A percentile compares a stretch with the other conserved stretches of the same genome.
These are phyloP conservation scores for Dichotomopilus funicola DNA, from an alignment of 2,329 filamentous ascomycete species.

Conservation along the genomic window DNA sequence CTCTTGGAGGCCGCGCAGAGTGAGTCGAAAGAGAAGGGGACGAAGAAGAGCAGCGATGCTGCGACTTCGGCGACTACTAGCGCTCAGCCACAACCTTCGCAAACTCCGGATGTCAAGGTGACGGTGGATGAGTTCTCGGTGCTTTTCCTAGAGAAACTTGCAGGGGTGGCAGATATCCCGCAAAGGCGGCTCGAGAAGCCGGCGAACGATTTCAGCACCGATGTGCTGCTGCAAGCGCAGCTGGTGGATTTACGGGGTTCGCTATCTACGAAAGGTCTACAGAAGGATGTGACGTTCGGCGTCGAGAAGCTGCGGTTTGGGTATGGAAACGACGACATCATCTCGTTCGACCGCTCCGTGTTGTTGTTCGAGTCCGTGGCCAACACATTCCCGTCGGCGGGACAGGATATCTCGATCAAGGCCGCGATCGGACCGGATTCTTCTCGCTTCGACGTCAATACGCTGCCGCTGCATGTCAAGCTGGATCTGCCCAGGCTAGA, in stretches of 20 bases:
- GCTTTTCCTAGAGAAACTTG: slow-evolving; percentile 49
- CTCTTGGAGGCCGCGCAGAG: slow-evolving; percentile 41
- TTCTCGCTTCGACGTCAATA: slow-evolving; percentile 58
- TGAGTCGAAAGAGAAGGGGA: slow-evolving; percentile 9
- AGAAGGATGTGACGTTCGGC: slow-evolving; percentile 36
- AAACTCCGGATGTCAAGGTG: slow-evolving; percentile 38
- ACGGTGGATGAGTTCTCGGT: slow-evolving; percentile 45
- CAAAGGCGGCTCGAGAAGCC: slow-evolving; percentile 38
- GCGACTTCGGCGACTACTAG: slow-evolving; percentile 8
- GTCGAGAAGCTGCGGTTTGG: slow-evolving; percentile 56
- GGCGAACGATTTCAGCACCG: slow-evolving; percentile 37
- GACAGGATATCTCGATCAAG: slow-evolving; percentile 52
- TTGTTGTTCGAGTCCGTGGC: slow-evolving; percentile 54
- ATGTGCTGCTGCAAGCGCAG: slow-evolving; percentile 47
- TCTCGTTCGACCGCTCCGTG: slow-evolving; percentile 54
- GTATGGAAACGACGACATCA: slow-evolving; percentile 54
- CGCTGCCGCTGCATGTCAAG: slow-evolving; percentile 67
- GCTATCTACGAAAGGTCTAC: slow-evolving; percentile 25
- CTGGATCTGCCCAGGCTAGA: slow-evolving; percentile 77
- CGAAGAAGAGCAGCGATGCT: no score
- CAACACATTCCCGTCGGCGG: slow-evolving; percentile 51
- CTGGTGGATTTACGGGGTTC: slow-evolving; percentile 39
- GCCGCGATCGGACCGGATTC: slow-evolving; percentile 39
- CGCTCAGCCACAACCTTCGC: slow-evolving; percentile 11
- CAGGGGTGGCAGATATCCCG: slow-evolving; percentile 45